Evolutionary conservation across 345 rosid genomes (phyloP), one percentile per base, ranked within the genome.

Genomic region (Brassica nigra): DNA sequence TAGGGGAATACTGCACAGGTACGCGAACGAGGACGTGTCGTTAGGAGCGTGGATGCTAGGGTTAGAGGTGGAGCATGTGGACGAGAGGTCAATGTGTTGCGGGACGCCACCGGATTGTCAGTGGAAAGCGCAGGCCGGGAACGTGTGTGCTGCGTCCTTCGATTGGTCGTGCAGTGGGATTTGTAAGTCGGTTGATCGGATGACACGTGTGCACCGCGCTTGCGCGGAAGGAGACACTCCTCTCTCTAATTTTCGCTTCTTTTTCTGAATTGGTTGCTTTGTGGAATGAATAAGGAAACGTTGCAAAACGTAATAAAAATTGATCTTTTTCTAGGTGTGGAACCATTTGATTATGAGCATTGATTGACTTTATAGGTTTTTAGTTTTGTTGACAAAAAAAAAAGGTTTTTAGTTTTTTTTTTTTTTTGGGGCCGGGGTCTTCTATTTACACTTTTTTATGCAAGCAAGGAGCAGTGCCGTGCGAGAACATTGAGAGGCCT

Each of bases 161-260:
- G 98, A 94, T 76, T 92, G 95, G 92, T 80, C 88, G 0, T 94
- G 98, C 84, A 94, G 98, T 29, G 98, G 98, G 6, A 83, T 92
- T 36, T 92, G 97, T 85, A 90, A 87, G 70, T 94, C 98, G 0
- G 95, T 85, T 18, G 91, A 91, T 52, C 80, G 95, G 63, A 92
- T 94, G 92, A 74, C 77, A 55, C 68, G 71, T 15, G 89, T 94
- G 29, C 98, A 94, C 68, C 47, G 66, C 34, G 75, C 90, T 15
- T 94, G 98, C 29, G 94, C 94, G 6, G 98, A 94, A 86, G 95
- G 90, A 30, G 89, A 89, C 49, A 80, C 73, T 5, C 89, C 92
- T 29, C 77, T 90, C 49, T 87, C 63, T 82, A 81, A 86, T 30
- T 73, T 72, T 64, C 80, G 78, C 3, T 73, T 67, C 63, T 82